A percentile compares a stretch with the other conserved stretches of the same genome.
Conservation (phyloP, 345 rosid species). For the Sonneratia alba region DNA sequence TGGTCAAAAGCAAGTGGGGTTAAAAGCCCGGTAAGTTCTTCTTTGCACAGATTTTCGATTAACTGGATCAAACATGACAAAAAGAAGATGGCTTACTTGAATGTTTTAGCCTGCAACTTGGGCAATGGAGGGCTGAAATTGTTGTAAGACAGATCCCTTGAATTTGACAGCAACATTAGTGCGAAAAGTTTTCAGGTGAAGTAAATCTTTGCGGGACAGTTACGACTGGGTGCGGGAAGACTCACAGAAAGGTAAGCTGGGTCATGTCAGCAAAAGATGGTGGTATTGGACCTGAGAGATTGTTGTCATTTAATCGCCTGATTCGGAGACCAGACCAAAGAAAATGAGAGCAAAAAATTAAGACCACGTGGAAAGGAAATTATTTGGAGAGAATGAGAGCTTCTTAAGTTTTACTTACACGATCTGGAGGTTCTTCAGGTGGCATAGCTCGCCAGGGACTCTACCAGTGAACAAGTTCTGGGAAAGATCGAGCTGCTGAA, state of each 20-base stretch:
- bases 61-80: neutral
- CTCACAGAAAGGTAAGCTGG: conserved; percentile 74
- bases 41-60: neutral
- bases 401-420: conserved; percentile 35
- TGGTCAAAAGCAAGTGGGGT: neutral
- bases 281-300: conserved; percentile 64
- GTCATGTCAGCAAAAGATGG: conserved; percentile 60
- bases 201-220: neutral
- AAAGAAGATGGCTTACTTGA: conserved; percentile 25
- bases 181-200: neutral
- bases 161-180: neutral
- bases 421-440: conserved; percentile 49
- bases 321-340: conserved; percentile 1
- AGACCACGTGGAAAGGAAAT: neutral
- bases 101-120: conserved; percentile 22
- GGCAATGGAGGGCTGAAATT: conserved; percentile 33
- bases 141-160: conserved; percentile 15
- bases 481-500: conserved; percentile 79
- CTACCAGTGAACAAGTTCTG: conserved; percentile 51
- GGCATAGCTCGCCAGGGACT: conserved; percentile 54
- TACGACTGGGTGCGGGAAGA: neutral
- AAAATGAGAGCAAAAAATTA: conserved; percentile 6
- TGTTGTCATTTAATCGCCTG: conserved; percentile 82
- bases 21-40: neutral
- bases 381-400: neutral